Conservation (phyloP, 495 filamentous ascomycete species). For the Aspergillus ostianus region DNA sequence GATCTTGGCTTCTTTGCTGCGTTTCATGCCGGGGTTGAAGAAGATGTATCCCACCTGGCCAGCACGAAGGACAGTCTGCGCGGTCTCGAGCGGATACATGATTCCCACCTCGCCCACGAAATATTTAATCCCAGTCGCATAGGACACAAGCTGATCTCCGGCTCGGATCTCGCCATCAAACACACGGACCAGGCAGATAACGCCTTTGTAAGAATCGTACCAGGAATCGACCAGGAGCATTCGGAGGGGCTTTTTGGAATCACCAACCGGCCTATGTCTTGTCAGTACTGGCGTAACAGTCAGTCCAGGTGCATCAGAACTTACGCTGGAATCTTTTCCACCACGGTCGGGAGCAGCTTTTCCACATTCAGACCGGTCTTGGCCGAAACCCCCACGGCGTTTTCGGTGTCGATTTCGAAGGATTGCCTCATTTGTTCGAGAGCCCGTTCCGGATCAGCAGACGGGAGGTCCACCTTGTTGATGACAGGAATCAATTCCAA, state of each 20-base stretch:
- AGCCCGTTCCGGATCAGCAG: slow-evolving; percentile 79
- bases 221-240: slow-evolving; percentile 94
- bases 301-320: slow-evolving; percentile 17
- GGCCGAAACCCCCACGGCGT: slow-evolving; percentile 83
- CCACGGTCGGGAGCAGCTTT: slow-evolving; percentile 74
- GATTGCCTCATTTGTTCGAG: slow-evolving; percentile 79
- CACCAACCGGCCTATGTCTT: slow-evolving; percentile 61
- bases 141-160: slow-evolving; percentile 79
- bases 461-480: slow-evolving; percentile 92
- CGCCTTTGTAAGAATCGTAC: slow-evolving; percentile 94
- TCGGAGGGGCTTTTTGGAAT: slow-evolving; percentile 65
- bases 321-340: slow-evolving; percentile 76
- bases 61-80: slow-evolving; percentile 75
- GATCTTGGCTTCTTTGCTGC: slow-evolving; percentile 89
- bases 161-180: slow-evolving; percentile 84
- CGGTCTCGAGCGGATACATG: slow-evolving; percentile 86
- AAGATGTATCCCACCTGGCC: slow-evolving; percentile 95
- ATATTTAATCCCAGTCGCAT: slow-evolving; percentile 84
- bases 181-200: slow-evolving; percentile 85
- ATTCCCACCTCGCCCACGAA: slow-evolving; percentile 95
- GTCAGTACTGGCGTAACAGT: slow-evolving; percentile 17
- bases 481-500: slow-evolving; percentile 84
- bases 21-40: slow-evolving; percentile 98
- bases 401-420: slow-evolving; percentile 82
- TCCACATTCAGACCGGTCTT: slow-evolving; percentile 90